phyloP scores from a whole-genome alignment of 495 filamentous ascomycete genomes.

The Bryoglossum gracile region DNA sequence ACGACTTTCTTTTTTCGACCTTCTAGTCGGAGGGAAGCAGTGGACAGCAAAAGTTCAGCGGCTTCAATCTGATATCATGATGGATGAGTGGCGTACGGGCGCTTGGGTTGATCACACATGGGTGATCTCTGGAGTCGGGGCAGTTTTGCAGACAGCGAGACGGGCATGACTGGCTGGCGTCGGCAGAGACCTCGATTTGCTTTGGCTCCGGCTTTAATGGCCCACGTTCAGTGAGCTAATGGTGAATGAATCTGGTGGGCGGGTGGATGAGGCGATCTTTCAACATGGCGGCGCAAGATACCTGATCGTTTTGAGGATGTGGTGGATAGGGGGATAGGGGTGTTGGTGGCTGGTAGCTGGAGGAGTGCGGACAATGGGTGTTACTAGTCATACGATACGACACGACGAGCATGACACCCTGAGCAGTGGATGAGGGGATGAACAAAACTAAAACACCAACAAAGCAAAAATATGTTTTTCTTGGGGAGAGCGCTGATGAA shows the following conservation, averaged over 20 bases:
- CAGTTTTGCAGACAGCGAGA: constrained; percentile 20
- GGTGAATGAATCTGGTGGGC: constrained; percentile 12
- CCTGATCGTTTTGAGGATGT: constrained; percentile 4
- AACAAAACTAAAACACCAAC: constrained; percentile 5
- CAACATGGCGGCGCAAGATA: constrained; percentile 12
- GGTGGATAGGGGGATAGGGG: constrained; percentile 12
- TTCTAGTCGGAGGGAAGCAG: constrained; percentile 21
- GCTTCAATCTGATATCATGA: constrained; percentile 23
- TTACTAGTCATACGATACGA: constrained; percentile 12
- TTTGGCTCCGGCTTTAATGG: constrained; percentile 7
- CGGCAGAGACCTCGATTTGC: constrained; percentile 17
- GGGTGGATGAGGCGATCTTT: constrained; percentile 3
- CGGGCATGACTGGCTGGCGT: constrained; percentile 22
- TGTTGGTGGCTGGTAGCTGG: constrained; percentile 11
- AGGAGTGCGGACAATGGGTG: constrained; percentile 15
- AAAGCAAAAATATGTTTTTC: constrained; percentile 6
- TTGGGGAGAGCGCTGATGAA: constrained; percentile 3
- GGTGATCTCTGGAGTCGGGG: constrained; percentile 22
- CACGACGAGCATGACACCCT: constrained; percentile 12
- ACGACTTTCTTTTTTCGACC: constrained; percentile 25
- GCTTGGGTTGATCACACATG: constrained; percentile 18
- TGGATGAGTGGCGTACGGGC: constrained; percentile 20
- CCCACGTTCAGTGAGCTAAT: constrained; percentile 14
- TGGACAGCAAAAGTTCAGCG: constrained; percentile 27
- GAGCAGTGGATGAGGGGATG: not conserved